phyloP scores from a whole-genome alignment of 805 yeast species.

The Wickerhamiella allomyrinae region DNA sequence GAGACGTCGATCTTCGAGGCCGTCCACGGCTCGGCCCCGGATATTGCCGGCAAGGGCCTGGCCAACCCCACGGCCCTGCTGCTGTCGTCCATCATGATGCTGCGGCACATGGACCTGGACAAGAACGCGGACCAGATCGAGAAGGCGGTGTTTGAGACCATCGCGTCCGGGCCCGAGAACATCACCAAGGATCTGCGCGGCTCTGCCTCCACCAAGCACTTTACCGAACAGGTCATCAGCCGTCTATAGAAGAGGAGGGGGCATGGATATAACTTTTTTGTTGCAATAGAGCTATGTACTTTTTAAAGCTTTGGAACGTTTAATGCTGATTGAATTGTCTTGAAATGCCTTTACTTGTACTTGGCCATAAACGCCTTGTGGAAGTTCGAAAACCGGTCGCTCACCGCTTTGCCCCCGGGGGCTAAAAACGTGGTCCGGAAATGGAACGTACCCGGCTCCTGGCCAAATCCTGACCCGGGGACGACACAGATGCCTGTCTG shows the following conservation, averaged over 20 bases:
- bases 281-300: background rate
- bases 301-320: too few relatives aligned
- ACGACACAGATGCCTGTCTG: slow-evolving; percentile 91
- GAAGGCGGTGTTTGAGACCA: slow-evolving; percentile 68
- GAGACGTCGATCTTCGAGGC: slow-evolving; percentile 97
- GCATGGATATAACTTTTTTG: too few relatives aligned
- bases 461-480: slow-evolving; percentile 97
- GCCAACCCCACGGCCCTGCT: slow-evolving; percentile 98
- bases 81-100: slow-evolving; percentile 96
- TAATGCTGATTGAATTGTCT: background rate
- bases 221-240: slow-evolving; percentile 81
- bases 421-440: slow-evolving; percentile 94
- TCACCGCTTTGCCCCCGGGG: slow-evolving; percentile 79
- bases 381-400: slow-evolving; percentile 60
- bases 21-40: slow-evolving; percentile 99
- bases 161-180: slow-evolving; percentile 90
- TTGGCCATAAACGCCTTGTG: slow-evolving; percentile 55
- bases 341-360: slow-evolving; percentile 25
- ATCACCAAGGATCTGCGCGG: slow-evolving; percentile 97
- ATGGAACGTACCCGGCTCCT: slow-evolving; percentile 76
- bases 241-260: slow-evolving; percentile 55
- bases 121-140: slow-evolving; percentile 74
- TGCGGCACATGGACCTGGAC: slow-evolving; percentile 91
- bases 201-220: slow-evolving; percentile 71
- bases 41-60: slow-evolving; percentile 95